Evolutionary conservation across 805 yeast genomes (phyloP).

Genomic region (Yarrowia yakushimensis): DNA sequence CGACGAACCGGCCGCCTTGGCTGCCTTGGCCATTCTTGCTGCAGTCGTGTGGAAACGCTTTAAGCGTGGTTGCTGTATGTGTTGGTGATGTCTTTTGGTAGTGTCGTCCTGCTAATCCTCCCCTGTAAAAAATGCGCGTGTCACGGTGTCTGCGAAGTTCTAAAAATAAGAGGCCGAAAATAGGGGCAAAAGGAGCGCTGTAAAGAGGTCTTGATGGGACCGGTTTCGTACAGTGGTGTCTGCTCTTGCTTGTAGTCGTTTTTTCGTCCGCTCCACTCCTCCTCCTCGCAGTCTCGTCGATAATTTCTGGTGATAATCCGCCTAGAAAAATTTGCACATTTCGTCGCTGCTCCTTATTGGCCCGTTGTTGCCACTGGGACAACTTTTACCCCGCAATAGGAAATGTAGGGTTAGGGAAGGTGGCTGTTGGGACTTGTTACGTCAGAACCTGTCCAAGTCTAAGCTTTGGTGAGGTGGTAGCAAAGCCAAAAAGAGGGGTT

Average conservation of each 20-base stretch:
- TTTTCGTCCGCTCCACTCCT: constrained; percentile 21
- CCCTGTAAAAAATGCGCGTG: constrained; percentile 19
- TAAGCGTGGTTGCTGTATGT: constrained; percentile 9
- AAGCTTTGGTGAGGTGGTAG: neutral
- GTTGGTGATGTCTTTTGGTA: constrained; percentile 14
- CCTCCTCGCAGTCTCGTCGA: constrained; percentile 25
- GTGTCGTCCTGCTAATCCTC: constrained; percentile 16
- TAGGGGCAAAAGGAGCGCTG: constrained; percentile 9
- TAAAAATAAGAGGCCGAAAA: constrained; percentile 14
- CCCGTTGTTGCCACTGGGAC: constrained; percentile 25
- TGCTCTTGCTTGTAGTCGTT: constrained; percentile 9
- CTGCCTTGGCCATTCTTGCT: constrained; percentile 32
- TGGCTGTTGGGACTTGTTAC: constrained; percentile 4
- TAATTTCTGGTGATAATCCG: constrained; percentile 22
- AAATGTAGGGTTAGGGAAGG: constrained; percentile 12
- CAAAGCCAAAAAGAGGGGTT: constrained; percentile 19
- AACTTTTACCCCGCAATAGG: constrained; percentile 22
- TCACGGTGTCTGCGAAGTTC: constrained; percentile 14
- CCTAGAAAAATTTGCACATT: constrained; percentile 25
- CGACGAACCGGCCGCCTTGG: constrained; percentile 39
- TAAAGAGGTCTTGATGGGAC: neutral
- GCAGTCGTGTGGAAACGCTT: constrained; percentile 10
- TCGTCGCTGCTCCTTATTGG: constrained; percentile 24
- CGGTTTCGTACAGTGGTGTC: constrained; percentile 18
- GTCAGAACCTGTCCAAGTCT: constrained; percentile 16